Percentiles rank a stretch among this genome's conserved stretches.
phyloP scores from a whole-genome alignment of 805 yeast genomes.

The Clavispora asparagi region DNA sequence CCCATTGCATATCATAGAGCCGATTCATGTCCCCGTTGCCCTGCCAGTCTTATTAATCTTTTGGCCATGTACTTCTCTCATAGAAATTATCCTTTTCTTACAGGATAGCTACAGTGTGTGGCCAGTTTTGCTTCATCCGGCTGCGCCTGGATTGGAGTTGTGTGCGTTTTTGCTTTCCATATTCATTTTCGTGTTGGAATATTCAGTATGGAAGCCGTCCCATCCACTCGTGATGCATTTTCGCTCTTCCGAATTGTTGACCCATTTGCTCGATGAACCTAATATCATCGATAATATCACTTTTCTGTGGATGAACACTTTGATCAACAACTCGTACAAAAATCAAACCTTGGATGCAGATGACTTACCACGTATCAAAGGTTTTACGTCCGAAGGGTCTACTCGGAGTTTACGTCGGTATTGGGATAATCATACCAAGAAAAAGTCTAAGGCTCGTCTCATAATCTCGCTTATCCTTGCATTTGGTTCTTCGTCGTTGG shows the following conservation, averaged over 20 bases:
- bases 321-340: conserved; percentile 35
- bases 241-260: conserved; percentile 14
- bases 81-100: conserved; percentile 17
- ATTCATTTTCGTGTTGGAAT: conserved; percentile 35
- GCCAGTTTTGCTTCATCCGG: conserved; percentile 12
- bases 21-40: conserved; percentile 32
- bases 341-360: conserved; percentile 26
- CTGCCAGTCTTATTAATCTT: conserved; percentile 34
- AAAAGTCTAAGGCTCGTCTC: conserved; percentile 8
- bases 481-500: conserved; percentile 20
- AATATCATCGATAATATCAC: conserved; percentile 36
- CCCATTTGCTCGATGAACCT: conserved; percentile 16
- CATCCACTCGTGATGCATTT: conserved; percentile 30
- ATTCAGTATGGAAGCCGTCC: conserved; percentile 37
- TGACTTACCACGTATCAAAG: conserved; percentile 25
- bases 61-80: conserved; percentile 28
- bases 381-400: conserved; percentile 19
- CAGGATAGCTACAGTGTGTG: conserved; percentile 24
- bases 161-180: conserved; percentile 21
- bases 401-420: conserved; percentile 13
- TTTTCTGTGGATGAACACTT: conserved; percentile 44
- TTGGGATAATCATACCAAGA: conserved; percentile 10
- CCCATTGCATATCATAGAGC: conserved; percentile 44
- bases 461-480: conserved; percentile 18
- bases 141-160: conserved; percentile 3